These are phyloP conservation scores for Jatropha curcas DNA, from an alignment of 345 rosid genomes.

Conservation along the genomic window DNA sequence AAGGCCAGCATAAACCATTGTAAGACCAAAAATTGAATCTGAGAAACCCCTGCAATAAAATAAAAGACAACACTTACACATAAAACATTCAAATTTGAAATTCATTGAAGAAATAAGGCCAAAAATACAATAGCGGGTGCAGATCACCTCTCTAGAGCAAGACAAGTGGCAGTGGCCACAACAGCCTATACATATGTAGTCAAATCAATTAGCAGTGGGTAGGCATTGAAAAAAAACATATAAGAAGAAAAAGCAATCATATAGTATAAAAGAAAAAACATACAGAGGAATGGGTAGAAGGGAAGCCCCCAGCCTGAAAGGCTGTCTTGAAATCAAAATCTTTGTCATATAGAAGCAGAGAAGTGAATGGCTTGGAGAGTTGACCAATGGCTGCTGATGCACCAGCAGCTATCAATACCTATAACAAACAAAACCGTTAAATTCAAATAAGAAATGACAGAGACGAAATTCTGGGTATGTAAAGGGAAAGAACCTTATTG, in stretches of 20 bases:
- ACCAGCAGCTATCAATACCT: constrained; percentile 81
- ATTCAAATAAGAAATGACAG: not conserved
- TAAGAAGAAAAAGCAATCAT: not conserved
- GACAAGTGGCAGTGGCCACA: constrained; percentile 78
- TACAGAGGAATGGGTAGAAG: constrained; percentile 90
- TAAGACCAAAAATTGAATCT: constrained; percentile 74
- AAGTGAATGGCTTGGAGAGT: constrained; percentile 78
- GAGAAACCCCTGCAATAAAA: constrained; percentile 67
- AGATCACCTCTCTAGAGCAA: constrained; percentile 78
- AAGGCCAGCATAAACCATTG: constrained; percentile 77
- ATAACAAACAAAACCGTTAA: not conserved
- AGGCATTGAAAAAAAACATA: not conserved
- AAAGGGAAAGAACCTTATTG: constrained; percentile 53
- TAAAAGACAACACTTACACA: not conserved
- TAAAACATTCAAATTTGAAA: not conserved
- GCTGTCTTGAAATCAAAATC: constrained; percentile 57
- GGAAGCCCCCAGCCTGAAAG: constrained; percentile 85
- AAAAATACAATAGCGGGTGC: not conserved
- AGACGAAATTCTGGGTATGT: not conserved
- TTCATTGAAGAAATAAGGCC: not conserved
- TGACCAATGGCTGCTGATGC: constrained; percentile 79
- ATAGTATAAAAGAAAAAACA: constrained; percentile 4
- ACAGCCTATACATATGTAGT: constrained; percentile 52
- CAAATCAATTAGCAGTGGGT: not conserved
- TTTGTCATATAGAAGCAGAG: constrained; percentile 53